phyloP scores from a whole-genome alignment of 2,329 filamentous ascomycete species.

The Talaromyces rugulosus region DNA sequence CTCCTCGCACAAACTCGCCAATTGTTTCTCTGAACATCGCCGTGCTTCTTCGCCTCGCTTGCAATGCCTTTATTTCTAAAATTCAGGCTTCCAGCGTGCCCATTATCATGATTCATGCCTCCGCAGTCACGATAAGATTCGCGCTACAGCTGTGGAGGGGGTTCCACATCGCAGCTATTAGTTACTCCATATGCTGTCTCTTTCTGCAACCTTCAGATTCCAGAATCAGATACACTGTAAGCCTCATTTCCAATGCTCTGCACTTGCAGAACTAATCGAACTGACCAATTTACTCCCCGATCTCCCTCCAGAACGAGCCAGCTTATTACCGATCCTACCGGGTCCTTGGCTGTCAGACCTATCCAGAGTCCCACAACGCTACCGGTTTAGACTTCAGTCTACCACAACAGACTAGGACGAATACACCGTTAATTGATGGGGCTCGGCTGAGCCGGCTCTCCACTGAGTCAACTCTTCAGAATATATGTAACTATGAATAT shows the following conservation, averaged over 20 bases:
- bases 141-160: background rate
- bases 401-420: background rate
- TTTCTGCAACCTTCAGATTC: no score
- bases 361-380: background rate
- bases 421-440: background rate
- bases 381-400: background rate
- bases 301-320: background rate
- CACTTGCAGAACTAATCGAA: background rate
- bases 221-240: background rate
- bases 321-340: background rate
- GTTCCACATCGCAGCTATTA: no score
- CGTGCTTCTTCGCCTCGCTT: background rate
- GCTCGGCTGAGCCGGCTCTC: background rate
- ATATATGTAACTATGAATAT: background rate
- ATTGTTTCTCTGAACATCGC: background rate
- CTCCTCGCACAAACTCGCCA: background rate
- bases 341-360: background rate
- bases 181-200: background rate
- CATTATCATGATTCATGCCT: background rate
- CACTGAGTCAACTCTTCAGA: background rate
- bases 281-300: background rate
- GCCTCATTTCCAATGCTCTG: background rate
- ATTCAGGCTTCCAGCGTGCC: background rate
- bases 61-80: background rate
- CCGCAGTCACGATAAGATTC: background rate